Evolutionary conservation across 2,329 filamentous ascomycete genomes (phyloP).

Genomic region (Aspergillus sp.): DNA sequence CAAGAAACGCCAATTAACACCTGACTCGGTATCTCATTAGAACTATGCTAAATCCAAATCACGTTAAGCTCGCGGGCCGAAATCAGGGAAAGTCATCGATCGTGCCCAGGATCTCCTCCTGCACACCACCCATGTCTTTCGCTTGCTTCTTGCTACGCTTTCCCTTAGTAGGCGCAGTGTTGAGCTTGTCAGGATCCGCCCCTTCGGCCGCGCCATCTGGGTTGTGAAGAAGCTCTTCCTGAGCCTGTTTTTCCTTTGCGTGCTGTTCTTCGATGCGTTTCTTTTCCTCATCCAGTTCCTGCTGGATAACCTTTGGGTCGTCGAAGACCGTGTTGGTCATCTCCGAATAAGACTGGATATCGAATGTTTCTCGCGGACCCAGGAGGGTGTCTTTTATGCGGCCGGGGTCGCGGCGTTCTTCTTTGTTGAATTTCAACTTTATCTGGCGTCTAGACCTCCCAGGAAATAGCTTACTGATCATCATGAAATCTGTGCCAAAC

Average conservation of each 20-base stretch:
- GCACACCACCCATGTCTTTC: conserved; percentile 33
- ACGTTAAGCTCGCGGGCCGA: conserved; percentile 1
- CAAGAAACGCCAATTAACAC: conserved; percentile 7
- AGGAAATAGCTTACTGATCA: conserved; percentile 63
- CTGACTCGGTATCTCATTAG: background rate
- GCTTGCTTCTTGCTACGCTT: conserved; percentile 33
- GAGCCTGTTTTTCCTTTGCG: conserved; percentile 44
- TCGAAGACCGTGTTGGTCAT: conserved; percentile 48
- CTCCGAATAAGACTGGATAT: conserved; percentile 45
- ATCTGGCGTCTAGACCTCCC: conserved; percentile 60
- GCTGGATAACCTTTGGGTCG: conserved; percentile 40
- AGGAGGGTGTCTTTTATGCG: conserved; percentile 54
- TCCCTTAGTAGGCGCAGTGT: conserved; percentile 24
- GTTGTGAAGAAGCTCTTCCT: conserved; percentile 45
- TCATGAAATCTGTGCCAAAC: conserved; percentile 66
- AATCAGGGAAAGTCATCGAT: conserved; percentile 36
- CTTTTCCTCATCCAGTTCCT: conserved; percentile 46
- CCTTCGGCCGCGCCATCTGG: conserved; percentile 35
- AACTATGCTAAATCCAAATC: conserved; percentile 1
- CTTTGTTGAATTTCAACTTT: conserved; percentile 63
- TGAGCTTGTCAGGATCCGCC: conserved; percentile 32
- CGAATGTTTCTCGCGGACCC: conserved; percentile 44
- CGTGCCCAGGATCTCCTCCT: conserved; percentile 41
- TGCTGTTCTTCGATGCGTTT: conserved; percentile 48
- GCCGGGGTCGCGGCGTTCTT: conserved; percentile 57